Conservation (phyloP, 768 basidiomycete genomes). For the Lactarius pseudohatsudake region DNA sequence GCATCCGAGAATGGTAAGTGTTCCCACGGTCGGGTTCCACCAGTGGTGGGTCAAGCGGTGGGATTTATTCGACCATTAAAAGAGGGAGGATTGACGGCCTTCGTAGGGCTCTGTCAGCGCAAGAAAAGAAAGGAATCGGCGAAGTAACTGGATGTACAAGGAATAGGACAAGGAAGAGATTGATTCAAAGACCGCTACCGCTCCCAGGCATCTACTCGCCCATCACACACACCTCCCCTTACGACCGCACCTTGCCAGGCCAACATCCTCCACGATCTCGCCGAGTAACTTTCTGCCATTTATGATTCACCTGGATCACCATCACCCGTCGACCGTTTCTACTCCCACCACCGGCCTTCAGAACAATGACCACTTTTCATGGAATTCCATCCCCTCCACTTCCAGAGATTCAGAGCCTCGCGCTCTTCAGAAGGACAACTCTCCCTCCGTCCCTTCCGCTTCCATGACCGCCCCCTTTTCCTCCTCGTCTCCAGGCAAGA, state of each 20-base stretch:
- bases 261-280: neutral
- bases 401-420: constrained; percentile 25
- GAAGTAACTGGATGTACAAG: neutral
- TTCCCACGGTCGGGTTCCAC: constrained; percentile 11
- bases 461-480: constrained; percentile 16
- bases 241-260: constrained; percentile 1
- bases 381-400: constrained; percentile 15
- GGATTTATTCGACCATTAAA: neutral
- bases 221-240: neutral
- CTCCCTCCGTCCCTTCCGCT: constrained; percentile 16
- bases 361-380: constrained; percentile 27
- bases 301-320: constrained; percentile 40
- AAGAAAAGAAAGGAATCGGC: neutral
- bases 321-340: constrained; percentile 34
- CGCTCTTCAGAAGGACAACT: constrained; percentile 21
- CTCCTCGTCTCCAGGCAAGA: constrained; percentile 9
- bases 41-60: neutral
- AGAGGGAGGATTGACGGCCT: neutral
- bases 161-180: neutral
- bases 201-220: neutral
- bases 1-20: constrained; percentile 13
- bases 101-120: neutral
- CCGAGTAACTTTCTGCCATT: constrained; percentile 17
- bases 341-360: constrained; percentile 31
- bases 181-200: constrained; percentile 13